Percentiles rank a stretch among this genome's conserved stretches.
Conservation (phyloP, 768 basidiomycete genomes). For the Calocybe cyanea region DNA sequence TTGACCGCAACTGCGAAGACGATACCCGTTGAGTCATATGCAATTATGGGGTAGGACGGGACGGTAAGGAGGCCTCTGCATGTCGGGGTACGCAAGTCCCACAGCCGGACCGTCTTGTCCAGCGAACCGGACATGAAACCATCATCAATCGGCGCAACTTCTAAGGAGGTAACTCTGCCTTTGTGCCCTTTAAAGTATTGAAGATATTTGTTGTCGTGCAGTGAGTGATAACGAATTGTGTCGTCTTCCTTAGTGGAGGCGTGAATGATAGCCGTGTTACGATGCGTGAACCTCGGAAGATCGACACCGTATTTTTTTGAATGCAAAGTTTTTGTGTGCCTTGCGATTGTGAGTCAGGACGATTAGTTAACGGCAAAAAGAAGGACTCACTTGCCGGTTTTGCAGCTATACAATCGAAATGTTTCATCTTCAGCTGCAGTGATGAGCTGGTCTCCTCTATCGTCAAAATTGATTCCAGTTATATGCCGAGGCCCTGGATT, state of each 20-base stretch:
- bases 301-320: slow-evolving; percentile 98
- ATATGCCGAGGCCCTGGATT: slow-evolving; percentile 63
- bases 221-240: slow-evolving; percentile 88
- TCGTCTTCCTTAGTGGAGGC: slow-evolving; percentile 96
- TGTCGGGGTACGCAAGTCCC: slow-evolving; percentile 82
- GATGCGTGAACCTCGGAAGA: slow-evolving; percentile 92
- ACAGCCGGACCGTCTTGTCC: slow-evolving; percentile 93
- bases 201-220: slow-evolving; percentile 95
- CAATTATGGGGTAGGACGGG: slow-evolving; percentile 71
- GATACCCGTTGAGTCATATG: slow-evolving; percentile 79
- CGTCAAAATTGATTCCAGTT: slow-evolving; percentile 88
- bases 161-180: slow-evolving; percentile 81
- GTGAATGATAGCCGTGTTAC: slow-evolving; percentile 77
- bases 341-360: slow-evolving; percentile 24
- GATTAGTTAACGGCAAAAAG: slow-evolving; percentile 19
- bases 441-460: slow-evolving; percentile 80
- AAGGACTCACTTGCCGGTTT: slow-evolving; percentile 86
- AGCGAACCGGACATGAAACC: slow-evolving; percentile 93
- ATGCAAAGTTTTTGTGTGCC: slow-evolving; percentile 72
- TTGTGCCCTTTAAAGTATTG: slow-evolving; percentile 96
- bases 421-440: slow-evolving; percentile 92
- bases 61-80: slow-evolving; percentile 80
- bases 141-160: slow-evolving; percentile 90
- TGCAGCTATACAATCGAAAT: slow-evolving; percentile 84
- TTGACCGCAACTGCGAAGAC: slow-evolving; percentile 89